Percentiles rank a stretch among this genome's conserved stretches.
These are phyloP conservation scores for Chytriomyces sp. DNA, from an alignment of 192 early-diverging fungal genomes.

Conservation along the genomic window DNA sequence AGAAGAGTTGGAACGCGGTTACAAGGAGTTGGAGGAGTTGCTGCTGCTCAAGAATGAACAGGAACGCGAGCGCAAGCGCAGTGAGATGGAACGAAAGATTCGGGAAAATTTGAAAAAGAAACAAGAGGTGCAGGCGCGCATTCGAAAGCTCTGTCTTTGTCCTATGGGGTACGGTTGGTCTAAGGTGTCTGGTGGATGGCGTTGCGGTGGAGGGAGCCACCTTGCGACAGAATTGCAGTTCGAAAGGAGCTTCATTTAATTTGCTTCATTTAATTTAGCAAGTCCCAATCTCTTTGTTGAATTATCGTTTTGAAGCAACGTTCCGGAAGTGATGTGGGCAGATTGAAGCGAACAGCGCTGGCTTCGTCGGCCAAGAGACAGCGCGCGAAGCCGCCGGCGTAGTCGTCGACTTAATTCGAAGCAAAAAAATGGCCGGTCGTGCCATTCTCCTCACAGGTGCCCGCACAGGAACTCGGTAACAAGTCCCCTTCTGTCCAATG, in stretches of 20 bases:
- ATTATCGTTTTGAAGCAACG: no score
- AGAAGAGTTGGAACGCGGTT: slow-evolving; percentile 16
- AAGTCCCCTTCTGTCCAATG: slow-evolving; percentile 99
- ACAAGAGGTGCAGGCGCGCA: slow-evolving; percentile 22
- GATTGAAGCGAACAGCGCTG: slow-evolving; percentile 71
- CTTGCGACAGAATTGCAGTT: slow-evolving; percentile 33
- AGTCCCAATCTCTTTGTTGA: no score
- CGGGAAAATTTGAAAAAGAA: slow-evolving; percentile 16
- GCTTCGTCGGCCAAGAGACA: slow-evolving; percentile 97
- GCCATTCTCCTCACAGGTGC: slow-evolving; percentile 94
- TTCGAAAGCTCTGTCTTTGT: slow-evolving; percentile 31
- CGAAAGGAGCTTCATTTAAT: slow-evolving; percentile 19
- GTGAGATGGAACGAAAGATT: slow-evolving; percentile 11
- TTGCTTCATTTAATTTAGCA: no score
- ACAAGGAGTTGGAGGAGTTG: slow-evolving; percentile 13
- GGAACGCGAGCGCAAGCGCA: neutral
- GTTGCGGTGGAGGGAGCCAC: slow-evolving; percentile 34
- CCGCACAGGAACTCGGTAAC: slow-evolving; percentile 93
- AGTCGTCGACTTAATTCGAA: slow-evolving; percentile 90
- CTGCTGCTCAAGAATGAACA: neutral
- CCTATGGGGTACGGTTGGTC: slow-evolving; percentile 30
- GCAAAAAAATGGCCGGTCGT: slow-evolving; percentile 96
- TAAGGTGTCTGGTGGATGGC: slow-evolving; percentile 28
- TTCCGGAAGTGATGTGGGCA: no score
- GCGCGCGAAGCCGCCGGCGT: slow-evolving; percentile 96